Evolutionary conservation across 1,284 basidiomycete genomes (phyloP), one percentile per base, ranked within the genome.

Genomic region (Coriolopsis trogii): DNA sequence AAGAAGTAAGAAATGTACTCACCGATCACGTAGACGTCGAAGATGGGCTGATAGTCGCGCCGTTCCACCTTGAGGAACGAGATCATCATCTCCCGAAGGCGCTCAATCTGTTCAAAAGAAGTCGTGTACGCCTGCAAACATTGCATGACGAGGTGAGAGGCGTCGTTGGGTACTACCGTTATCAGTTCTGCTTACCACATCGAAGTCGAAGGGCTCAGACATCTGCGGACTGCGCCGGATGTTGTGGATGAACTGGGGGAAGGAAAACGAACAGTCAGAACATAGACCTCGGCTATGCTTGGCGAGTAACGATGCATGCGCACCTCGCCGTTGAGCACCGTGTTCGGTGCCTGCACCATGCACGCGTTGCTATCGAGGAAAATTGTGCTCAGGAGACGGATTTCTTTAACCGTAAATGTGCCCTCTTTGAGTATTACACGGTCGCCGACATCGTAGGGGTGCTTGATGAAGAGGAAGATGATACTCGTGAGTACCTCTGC

Each of bases 391-490:
- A 95, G 77, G 29, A 95, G 77, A 40, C 88, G 80, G 70, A 94
- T 93, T 72, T 95, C 92, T 66, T 91, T 91, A 57, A 95, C 92
- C 4, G 89, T 90, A 70, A 91, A 95, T 15, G 69, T 74, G 33
- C 78, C 73, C 20, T 78, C 75, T 26, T 73, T 71, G 30, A 84
- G 61, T 43, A 78, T 73, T 25, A 95, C 79, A 33, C 86, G 74
- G 71, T 97, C 94, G 43, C 92, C 92, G 18, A 95, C 92, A 69
- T 95, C 93, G 76, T 89, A 95, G 0, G 91, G 90, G 68, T 93
- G 88, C 65, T 84, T 85, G 66, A 95, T 80, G 71, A 95, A 95
- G 26, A 95, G 73, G 77, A 95, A 94, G 62, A 94, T 90, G 69
- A 91, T 90, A 58, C 84, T 85, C 15, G 82, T 80, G 53, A 89